Evolutionary conservation across 805 yeast genomes (phyloP).

Genomic region (Candida railenensis): DNA sequence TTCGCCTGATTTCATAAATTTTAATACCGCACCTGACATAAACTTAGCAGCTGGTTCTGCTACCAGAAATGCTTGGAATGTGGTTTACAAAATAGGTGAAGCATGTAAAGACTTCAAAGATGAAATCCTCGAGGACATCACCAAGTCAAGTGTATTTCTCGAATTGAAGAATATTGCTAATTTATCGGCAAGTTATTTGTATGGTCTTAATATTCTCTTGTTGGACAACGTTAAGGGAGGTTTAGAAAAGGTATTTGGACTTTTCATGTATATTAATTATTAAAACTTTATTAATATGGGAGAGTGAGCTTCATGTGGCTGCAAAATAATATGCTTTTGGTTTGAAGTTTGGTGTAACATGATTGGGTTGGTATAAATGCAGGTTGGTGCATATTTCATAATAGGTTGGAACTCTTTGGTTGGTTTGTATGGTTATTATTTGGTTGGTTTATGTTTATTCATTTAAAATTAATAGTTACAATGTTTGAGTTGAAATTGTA

Average conservation of each 20-base stretch:
- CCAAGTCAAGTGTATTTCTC: neutral
- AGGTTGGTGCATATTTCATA: neutral
- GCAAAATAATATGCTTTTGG: neutral
- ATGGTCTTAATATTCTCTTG: slow-evolving; percentile 8
- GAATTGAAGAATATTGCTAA: neutral
- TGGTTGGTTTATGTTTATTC: neutral
- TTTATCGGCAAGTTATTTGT: slow-evolving; percentile 4
- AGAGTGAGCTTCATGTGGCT: too few species aligned
- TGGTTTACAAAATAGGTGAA: slow-evolving; percentile 5
- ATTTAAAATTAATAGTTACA: neutral
- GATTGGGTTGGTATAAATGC: neutral
- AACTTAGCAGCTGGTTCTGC: neutral
- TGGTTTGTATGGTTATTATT: neutral
- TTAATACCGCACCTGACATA: neutral
- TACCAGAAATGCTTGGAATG: neutral
- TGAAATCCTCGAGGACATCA: slow-evolving; percentile 4
- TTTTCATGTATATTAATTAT: slow-evolving; percentile 7
- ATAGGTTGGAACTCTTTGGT: neutral
- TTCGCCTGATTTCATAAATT: neutral
- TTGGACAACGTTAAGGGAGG: slow-evolving; percentile 24
- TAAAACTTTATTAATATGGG: neutral
- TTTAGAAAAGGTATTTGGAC: slow-evolving; percentile 19
- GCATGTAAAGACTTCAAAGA: slow-evolving; percentile 3
- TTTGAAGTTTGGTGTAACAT: neutral
- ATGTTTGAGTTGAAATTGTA: neutral